These are phyloP conservation scores for Striga hermonthica DNA, from an alignment of 305 asterid genomes.

Conservation along the genomic window DNA sequence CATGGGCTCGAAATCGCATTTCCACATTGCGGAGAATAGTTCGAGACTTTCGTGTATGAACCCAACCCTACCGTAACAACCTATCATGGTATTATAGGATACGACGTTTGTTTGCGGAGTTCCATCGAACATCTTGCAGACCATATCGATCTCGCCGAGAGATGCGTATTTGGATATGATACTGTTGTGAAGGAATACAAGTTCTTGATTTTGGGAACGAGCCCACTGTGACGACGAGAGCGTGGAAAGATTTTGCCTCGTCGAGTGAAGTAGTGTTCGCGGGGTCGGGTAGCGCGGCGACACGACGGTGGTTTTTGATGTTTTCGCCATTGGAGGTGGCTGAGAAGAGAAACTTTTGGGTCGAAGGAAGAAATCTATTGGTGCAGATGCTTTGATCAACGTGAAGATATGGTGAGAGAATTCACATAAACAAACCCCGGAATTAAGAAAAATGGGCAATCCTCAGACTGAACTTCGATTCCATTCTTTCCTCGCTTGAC, in stretches of 20 bases:
- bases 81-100: constrained; percentile 55
- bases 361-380: background rate
- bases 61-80: constrained; percentile 42
- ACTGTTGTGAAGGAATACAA: constrained; percentile 47
- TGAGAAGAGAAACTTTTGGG: constrained; percentile 32
- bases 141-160: constrained; percentile 33
- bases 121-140: constrained; percentile 50
- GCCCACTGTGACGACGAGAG: constrained; percentile 45
- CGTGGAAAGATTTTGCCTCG: constrained; percentile 46
- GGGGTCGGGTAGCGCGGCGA: constrained; percentile 31
- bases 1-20: constrained; percentile 42
- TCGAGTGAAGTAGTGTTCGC: constrained; percentile 37
- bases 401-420: no score
- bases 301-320: constrained; percentile 35
- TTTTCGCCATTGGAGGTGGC: constrained; percentile 34
- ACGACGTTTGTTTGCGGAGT: constrained; percentile 50
- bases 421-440: no score
- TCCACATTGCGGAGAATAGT: constrained; percentile 49
- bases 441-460: no score
- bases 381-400: no score
- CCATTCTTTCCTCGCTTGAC: no score
- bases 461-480: no score
- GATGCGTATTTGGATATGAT: constrained; percentile 33
- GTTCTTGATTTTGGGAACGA: constrained; percentile 40
- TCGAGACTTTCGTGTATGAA: constrained; percentile 36